These are phyloP conservation scores for Colletotrichum spaethianum DNA, from an alignment of 2,329 filamentous ascomycete species.

Conservation along the genomic window DNA sequence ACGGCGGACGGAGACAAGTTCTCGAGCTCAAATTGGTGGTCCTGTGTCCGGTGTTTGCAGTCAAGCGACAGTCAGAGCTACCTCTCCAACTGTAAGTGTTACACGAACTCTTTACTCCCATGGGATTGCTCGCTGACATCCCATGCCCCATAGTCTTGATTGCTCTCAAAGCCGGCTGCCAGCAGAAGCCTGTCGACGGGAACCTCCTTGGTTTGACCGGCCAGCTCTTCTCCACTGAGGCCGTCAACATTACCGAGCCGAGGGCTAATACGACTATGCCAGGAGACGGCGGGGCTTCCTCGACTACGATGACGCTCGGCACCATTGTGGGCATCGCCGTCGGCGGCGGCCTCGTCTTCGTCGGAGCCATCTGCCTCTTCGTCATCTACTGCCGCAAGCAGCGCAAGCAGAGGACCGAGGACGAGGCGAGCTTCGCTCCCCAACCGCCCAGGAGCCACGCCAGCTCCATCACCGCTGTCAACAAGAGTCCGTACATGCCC, in stretches of 20 bases:
- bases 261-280: constrained; percentile 45
- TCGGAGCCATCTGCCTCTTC: constrained; percentile 60
- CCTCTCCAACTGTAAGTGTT: constrained; percentile 64
- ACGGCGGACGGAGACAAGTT: constrained; percentile 54
- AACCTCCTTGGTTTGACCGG: constrained; percentile 56
- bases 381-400: constrained; percentile 63
- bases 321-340: constrained; percentile 69
- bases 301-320: constrained; percentile 58
- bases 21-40: constrained; percentile 47
- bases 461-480: constrained; percentile 41
- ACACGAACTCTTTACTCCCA: no score
- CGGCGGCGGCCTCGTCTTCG: constrained; percentile 59
- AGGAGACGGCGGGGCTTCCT: constrained; percentile 45
- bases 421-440: constrained; percentile 44
- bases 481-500: constrained; percentile 41
- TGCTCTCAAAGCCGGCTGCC: constrained; percentile 63
- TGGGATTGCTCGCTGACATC: no score
- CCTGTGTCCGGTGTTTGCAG: constrained; percentile 61
- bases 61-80: constrained; percentile 57
- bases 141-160: constrained; percentile 61
- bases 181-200: constrained; percentile 59
- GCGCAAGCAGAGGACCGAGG: constrained; percentile 48
- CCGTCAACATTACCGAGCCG: constrained; percentile 57
- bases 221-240: constrained; percentile 55
- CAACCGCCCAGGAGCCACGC: constrained; percentile 34